Base-by-base conservation (phyloP, 2,329 filamentous ascomycete genomes). In the Sclerotinia subarctica region DNA sequence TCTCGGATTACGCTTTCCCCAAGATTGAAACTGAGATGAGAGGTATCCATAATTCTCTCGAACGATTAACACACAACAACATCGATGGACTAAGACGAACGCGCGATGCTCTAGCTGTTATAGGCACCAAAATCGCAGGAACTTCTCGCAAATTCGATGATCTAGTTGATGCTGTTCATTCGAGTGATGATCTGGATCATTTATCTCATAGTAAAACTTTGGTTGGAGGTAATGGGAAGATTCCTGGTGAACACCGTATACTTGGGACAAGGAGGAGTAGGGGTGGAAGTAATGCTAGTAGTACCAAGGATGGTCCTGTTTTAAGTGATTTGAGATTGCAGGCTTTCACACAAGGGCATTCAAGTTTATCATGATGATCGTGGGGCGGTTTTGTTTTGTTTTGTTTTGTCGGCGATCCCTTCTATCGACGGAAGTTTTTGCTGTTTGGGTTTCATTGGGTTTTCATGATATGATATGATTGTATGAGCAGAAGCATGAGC, bases 131-230 rank as follows among this genome's bases (percentile, higher is more conserved):
- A 44, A 68, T 73, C 10, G 60, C 71, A 3, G 72, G 72, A 13
- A 73, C 72, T 38, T 64, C 64, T 35, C 73, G 70, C 44, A 71
- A 69, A 66, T 73, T 73, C 38, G 71, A 72, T 46, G 72, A 72
- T 49, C 69, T 73, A 66, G 71, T 73, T 32, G 68, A 72, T 68
- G 70, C 68, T 63, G 65, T 63, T 63, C 51, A 62, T 51, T 42
- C 49, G 51, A 62, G 65, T 63, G 65, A 63, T 62, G 65, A 67
- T 47, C 5, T 63, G 26, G 65, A 63, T 35, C 49, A 63, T 63
- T 8, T 63, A 51, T n/a, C 54, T 51, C 65, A 52, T 54, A 54
- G 47, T 26, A 67, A 67, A 53, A 44, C 47, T 38, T 63, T 54
- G 49, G 42, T 58, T 49, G 65, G 65, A 17, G 65, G 65, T 3